Percentiles rank a stretch among this genome's conserved stretches.
Evolutionary conservation across 108 stramenopile genomes (phyloP).

Genomic region (Aurantiochytrium sp.): DNA sequence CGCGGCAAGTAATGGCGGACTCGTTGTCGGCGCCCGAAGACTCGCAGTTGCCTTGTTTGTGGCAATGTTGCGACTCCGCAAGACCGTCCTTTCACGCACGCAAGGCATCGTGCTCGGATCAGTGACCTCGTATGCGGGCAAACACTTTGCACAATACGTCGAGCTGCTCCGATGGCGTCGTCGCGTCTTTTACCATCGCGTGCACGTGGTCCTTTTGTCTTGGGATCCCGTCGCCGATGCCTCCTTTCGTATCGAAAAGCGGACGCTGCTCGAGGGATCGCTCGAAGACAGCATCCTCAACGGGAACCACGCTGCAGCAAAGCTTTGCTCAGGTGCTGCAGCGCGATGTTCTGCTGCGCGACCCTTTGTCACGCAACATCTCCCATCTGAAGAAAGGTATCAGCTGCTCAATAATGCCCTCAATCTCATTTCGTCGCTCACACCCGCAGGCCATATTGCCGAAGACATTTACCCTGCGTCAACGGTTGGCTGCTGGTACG

Average conservation of each 20-base stretch:
- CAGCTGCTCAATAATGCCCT: not conserved
- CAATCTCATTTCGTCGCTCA: slow-evolving; percentile 1
- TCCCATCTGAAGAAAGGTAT: not conserved
- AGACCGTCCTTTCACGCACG: not conserved
- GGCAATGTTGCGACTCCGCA: not conserved
- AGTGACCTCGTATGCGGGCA: not conserved
- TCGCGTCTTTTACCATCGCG: not conserved
- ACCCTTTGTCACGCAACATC: not conserved
- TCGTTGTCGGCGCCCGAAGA: not conserved
- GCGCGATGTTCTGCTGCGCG: not conserved
- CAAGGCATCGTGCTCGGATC: not conserved
- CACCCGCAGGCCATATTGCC: not conserved
- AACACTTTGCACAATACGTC: not conserved
- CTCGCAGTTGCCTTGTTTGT: not conserved
- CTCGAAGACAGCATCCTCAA: not conserved
- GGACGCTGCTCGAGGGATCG: not conserved
- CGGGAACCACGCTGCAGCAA: not conserved
- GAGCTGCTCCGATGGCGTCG: not conserved
- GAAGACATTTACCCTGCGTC: not conserved
- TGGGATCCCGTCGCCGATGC: not conserved
- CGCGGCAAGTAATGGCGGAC: not conserved
- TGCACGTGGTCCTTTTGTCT: not conserved
- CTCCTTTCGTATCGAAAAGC: not conserved
- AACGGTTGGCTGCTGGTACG: not conserved
- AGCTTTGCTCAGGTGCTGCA: not conserved